Percentiles rank a stretch among this genome's conserved stretches.
These are phyloP conservation scores for Candida gorgasii DNA, from an alignment of 805 yeast species.

Conservation along the genomic window DNA sequence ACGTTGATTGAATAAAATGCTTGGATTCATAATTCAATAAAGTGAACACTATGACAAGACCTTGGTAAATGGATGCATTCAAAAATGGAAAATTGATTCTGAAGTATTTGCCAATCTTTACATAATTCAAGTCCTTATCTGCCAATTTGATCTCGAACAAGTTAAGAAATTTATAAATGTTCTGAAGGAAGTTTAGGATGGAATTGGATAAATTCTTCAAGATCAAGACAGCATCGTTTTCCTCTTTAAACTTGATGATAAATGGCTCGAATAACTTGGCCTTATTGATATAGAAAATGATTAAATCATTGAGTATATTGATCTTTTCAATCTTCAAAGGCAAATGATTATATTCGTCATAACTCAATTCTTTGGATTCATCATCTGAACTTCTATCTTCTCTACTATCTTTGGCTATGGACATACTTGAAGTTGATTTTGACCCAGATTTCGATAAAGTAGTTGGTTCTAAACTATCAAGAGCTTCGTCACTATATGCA, in stretches of 20 bases:
- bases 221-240: slow-evolving; percentile 26
- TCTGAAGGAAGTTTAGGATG: slow-evolving; percentile 37
- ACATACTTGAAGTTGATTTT: slow-evolving; percentile 1
- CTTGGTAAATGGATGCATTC: slow-evolving; percentile 51
- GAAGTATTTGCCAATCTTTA: slow-evolving; percentile 35
- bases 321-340: slow-evolving; percentile 26
- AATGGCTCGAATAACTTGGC: slow-evolving; percentile 56
- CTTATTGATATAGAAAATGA: slow-evolving; percentile 49
- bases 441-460: background rate
- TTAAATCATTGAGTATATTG: slow-evolving; percentile 46
- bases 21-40: slow-evolving; percentile 45
- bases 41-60: slow-evolving; percentile 51
- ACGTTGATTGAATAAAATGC: slow-evolving; percentile 13
- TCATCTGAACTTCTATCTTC: slow-evolving; percentile 4
- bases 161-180: slow-evolving; percentile 33
- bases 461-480: background rate
- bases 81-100: slow-evolving; percentile 43
- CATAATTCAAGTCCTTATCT: slow-evolving; percentile 10
- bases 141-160: slow-evolving; percentile 21
- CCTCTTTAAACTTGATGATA: slow-evolving; percentile 31
- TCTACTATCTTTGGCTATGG: background rate
- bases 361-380: slow-evolving; percentile 16
- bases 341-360: slow-evolving; percentile 21
- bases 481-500: background rate
- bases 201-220: slow-evolving; percentile 41